Conservation (phyloP, 2,329 filamentous ascomycete species). For the Fusarium udum region DNA sequence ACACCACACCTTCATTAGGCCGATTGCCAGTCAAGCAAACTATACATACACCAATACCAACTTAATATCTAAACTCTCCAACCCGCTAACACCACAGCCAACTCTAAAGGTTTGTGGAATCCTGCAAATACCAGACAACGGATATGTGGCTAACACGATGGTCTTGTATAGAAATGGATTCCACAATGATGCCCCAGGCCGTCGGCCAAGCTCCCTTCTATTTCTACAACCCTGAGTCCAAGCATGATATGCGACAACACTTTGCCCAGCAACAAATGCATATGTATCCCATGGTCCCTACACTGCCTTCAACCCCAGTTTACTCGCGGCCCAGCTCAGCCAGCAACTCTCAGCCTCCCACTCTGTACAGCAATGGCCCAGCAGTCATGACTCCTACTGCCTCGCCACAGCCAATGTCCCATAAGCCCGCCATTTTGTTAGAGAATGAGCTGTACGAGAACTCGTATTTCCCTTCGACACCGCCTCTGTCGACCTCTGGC, state of each 20-base stretch:
- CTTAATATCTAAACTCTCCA: constrained; percentile 40
- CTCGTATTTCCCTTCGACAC: constrained; percentile 83
- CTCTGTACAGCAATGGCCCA: constrained; percentile 66
- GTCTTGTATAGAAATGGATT: constrained; percentile 66
- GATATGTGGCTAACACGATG: constrained; percentile 27
- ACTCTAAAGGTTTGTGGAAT: constrained; percentile 40
- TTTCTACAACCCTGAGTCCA: constrained; percentile 85
- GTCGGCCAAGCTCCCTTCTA: constrained; percentile 82
- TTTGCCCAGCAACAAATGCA: constrained; percentile 71
- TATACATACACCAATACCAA: constrained; percentile 42
- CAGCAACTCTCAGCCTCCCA: constrained; percentile 70
- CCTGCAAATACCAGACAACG: constrained; percentile 21
- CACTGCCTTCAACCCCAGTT: constrained; percentile 69
- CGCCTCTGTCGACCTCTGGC: constrained; percentile 84
- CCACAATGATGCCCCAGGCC: constrained; percentile 66
- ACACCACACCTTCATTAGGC: constrained; percentile 41
- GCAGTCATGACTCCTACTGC: constrained; percentile 77
- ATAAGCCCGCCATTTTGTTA: constrained; percentile 81
- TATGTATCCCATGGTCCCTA: constrained; percentile 65
- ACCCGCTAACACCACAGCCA: constrained; percentile 25
- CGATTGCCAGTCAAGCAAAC: constrained; percentile 38
- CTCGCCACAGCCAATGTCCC: constrained; percentile 76
- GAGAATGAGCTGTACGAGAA: constrained; percentile 79
- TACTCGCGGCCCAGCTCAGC: constrained; percentile 73
- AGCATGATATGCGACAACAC: constrained; percentile 75